Evolutionary conservation across 2,329 filamentous ascomycete genomes (phyloP).

Genomic region (Sporothrix variecibatus): DNA sequence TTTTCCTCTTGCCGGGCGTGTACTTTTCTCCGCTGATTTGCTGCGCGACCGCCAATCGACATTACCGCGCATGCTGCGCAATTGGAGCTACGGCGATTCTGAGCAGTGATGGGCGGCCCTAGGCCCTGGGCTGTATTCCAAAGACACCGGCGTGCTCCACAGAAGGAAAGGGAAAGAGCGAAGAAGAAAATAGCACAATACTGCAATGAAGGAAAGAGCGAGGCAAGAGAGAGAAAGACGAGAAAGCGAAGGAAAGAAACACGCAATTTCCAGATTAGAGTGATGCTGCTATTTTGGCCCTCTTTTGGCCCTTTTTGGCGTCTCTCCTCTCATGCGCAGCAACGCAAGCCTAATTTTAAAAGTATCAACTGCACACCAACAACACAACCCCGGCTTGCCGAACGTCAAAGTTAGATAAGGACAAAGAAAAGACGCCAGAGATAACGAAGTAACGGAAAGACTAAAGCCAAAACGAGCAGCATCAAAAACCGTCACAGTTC

Average conservation of each 20-base stretch:
- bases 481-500: not conserved
- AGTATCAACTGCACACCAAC: conserved; percentile 1
- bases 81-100: conserved; percentile 6
- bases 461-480: not conserved
- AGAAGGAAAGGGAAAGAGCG: not conserved
- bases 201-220: not conserved
- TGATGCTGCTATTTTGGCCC: not conserved
- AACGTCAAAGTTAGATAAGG: not conserved
- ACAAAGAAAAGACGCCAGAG: not conserved
- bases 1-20: not conserved
- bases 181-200: not conserved
- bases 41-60: not conserved
- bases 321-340: not conserved
- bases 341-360: conserved; percentile 23
- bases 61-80: conserved; percentile 5
- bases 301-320: not conserved
- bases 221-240: not conserved
- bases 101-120: not conserved
- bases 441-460: not conserved
- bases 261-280: conserved; percentile 12
- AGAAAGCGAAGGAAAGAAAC: not conserved
- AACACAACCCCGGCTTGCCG: conserved; percentile 7
- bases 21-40: not conserved
- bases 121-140: not conserved
- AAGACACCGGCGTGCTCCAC: not conserved